Percentiles rank a stretch among this genome's conserved stretches.
Evolutionary conservation across 2,329 filamentous ascomycete genomes (phyloP).

Genomic region (Cercospora sojina): DNA sequence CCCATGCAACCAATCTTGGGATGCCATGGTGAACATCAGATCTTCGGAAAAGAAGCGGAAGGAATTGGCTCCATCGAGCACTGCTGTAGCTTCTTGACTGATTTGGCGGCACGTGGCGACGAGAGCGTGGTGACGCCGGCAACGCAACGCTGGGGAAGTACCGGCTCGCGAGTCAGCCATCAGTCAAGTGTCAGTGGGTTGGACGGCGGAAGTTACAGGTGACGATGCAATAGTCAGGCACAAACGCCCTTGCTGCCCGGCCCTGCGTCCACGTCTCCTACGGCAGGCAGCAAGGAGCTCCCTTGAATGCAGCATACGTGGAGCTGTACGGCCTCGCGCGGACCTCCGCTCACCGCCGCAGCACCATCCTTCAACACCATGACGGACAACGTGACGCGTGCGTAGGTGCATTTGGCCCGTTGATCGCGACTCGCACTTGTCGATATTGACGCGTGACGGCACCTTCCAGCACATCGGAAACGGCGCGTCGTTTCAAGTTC

Average conservation of each 20-base stretch:
- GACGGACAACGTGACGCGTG: neutral
- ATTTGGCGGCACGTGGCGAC: neutral
- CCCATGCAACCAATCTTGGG: no score
- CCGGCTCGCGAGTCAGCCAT: neutral
- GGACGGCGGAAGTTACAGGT: neutral
- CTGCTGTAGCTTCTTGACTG: neutral
- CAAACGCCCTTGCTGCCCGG: neutral
- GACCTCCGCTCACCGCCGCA: neutral
- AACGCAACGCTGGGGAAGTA: neutral
- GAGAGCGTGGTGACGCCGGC: neutral
- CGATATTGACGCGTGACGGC: neutral
- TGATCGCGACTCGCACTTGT: neutral
- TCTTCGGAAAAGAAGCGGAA: no score
- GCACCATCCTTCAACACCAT: neutral
- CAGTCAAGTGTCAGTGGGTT: neutral
- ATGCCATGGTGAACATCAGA: no score
- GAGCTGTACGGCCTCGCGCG: neutral
- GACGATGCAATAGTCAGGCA: neutral
- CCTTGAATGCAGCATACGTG: neutral
- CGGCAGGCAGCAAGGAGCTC: neutral
- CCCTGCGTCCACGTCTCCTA: neutral
- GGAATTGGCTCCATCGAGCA: neutral
- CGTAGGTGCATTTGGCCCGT: neutral
- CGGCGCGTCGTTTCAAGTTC: neutral
- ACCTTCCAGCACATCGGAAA: neutral